These are phyloP conservation scores for Trichocomaceae sp. DNA, from an alignment of 2,329 filamentous ascomycete species.

Conservation along the genomic window DNA sequence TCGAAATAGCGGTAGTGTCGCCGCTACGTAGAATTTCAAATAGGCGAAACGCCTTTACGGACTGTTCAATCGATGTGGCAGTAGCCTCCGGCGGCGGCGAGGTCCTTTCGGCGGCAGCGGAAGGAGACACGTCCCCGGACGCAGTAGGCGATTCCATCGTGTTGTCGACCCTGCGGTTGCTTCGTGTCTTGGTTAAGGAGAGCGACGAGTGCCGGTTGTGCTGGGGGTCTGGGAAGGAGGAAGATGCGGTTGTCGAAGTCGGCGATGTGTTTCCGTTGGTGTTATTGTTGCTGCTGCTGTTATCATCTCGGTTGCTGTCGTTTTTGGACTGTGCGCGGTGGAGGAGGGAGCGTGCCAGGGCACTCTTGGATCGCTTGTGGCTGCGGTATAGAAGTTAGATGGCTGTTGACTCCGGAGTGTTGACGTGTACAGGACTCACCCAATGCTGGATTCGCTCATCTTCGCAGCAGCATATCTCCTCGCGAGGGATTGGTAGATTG, in stretches of 20 bases:
- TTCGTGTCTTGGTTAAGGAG: conserved; percentile 26
- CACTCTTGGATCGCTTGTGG: conserved; percentile 51
- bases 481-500: not conserved
- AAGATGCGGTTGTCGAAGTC: conserved; percentile 21
- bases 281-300: conserved; percentile 16
- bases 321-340: conserved; percentile 47
- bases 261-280: conserved; percentile 22
- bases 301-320: conserved; percentile 31
- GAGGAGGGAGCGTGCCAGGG: conserved; percentile 49
- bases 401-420: not conserved
- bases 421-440: not conserved
- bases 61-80: conserved; percentile 69
- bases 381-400: conserved; percentile 16
- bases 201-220: conserved; percentile 23
- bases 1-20: conserved; percentile 83
- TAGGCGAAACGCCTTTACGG: conserved; percentile 85
- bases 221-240: conserved; percentile 20
- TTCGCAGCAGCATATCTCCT: conserved; percentile 2
- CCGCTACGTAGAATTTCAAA: conserved; percentile 89
- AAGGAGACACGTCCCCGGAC: conserved; percentile 22
- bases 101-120: conserved; percentile 17
- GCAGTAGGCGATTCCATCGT: conserved; percentile 21
- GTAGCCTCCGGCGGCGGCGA: not conserved
- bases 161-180: conserved; percentile 23
- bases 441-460: conserved; percentile 4